A percentile compares a stretch with the other conserved stretches of the same genome.
Conservation (phyloP, 2,329 filamentous ascomycete genomes). For the Cytospora chrysosperma region DNA sequence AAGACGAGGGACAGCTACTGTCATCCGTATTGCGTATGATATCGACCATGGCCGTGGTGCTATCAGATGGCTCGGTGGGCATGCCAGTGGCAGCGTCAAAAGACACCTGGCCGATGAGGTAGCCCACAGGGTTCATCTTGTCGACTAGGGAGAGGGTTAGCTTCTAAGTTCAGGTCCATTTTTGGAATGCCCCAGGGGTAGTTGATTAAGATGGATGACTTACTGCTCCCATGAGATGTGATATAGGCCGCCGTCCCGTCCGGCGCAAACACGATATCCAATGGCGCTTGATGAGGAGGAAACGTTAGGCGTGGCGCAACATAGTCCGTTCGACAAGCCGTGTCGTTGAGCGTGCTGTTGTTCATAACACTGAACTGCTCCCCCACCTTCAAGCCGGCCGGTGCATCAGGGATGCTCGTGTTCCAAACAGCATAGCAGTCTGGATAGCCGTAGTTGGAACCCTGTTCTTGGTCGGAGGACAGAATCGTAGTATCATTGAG, state of each 20-base stretch:
- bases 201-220: conserved; percentile 28
- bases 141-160: conserved; percentile 28
- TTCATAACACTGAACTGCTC: conserved; percentile 47
- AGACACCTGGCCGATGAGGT: conserved; percentile 40
- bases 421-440: conserved; percentile 65
- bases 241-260: conserved; percentile 61
- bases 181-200: too few species aligned
- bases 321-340: conserved; percentile 43
- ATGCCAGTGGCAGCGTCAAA: conserved; percentile 42
- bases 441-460: conserved; percentile 43
- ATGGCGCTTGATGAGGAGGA: conserved; percentile 61
- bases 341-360: conserved; percentile 40
- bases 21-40: conserved; percentile 56
- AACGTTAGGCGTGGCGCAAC: conserved; percentile 55
- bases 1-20: conserved; percentile 52
- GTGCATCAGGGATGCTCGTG: conserved; percentile 43
- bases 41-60: conserved; percentile 47
- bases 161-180: neutral
- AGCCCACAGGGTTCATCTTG: conserved; percentile 45
- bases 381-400: conserved; percentile 42
- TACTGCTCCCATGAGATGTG: conserved; percentile 69
- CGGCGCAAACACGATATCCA: conserved; percentile 66
- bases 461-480: conserved; percentile 24
- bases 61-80: conserved; percentile 39
- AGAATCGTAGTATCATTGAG: conserved; percentile 29